A percentile compares a stretch with the other conserved stretches of the same genome.
These are phyloP conservation scores for Colletotrichum orchidophilum DNA, from an alignment of 2,329 filamentous ascomycete genomes.

Conservation along the genomic window DNA sequence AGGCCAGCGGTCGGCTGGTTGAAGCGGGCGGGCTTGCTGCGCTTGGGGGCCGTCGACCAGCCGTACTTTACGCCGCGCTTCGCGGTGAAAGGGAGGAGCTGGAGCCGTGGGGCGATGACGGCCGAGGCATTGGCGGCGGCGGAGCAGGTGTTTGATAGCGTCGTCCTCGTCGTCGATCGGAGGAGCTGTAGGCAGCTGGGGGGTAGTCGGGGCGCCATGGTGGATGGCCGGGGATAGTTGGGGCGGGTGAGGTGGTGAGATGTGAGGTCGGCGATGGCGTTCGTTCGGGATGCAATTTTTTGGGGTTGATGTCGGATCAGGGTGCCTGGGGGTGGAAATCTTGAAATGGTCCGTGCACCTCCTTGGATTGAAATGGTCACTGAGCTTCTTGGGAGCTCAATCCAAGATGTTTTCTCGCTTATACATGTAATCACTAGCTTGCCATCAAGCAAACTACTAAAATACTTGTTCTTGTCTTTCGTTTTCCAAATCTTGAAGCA, in stretches of 20 bases:
- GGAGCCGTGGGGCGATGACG: conserved; percentile 40
- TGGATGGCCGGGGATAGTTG: background rate
- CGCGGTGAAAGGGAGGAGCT: conserved; percentile 56
- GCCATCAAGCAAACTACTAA: background rate
- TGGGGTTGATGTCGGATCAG: conserved; percentile 28
- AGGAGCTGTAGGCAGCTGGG: conserved; percentile 33
- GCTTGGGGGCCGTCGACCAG: conserved; percentile 66
- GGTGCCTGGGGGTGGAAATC: conserved; percentile 27
- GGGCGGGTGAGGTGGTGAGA: conserved; percentile 1
- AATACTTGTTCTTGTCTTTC: background rate
- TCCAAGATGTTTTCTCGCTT: background rate
- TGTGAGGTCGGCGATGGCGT: conserved; percentile 1
- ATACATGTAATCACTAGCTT: background rate
- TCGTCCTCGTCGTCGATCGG: conserved; percentile 14
- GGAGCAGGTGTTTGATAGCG: conserved; percentile 19
- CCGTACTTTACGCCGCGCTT: conserved; percentile 65
- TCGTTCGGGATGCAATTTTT: conserved; percentile 31
- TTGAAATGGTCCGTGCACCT: conserved; percentile 25
- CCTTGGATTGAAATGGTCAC: background rate
- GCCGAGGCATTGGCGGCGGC: background rate
- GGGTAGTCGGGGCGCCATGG: conserved; percentile 35
- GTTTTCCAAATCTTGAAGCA: background rate
- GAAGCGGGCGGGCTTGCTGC: conserved; percentile 64
- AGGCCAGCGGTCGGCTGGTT: conserved; percentile 67
- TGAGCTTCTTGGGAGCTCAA: background rate